Conservation (phyloP, 352 stramenopile genomes). For the Globisporangium abappressorium region DNA sequence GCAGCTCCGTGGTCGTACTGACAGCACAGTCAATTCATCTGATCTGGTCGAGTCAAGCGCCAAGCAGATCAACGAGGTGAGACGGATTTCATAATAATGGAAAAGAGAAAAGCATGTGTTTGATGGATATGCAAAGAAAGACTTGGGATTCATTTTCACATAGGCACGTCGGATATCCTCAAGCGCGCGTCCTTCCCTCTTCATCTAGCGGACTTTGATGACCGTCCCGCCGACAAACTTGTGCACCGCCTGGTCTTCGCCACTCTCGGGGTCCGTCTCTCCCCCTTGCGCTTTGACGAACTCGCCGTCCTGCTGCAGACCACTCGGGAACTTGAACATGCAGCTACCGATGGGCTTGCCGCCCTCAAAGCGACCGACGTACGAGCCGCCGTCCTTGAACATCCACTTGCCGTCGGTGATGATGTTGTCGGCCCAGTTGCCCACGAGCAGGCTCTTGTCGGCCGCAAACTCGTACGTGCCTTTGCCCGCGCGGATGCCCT, state of each 20-base stretch:
- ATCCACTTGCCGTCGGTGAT: conserved; percentile 91
- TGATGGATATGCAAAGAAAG: neutral
- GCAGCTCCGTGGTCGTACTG: neutral
- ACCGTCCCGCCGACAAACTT: conserved; percentile 73
- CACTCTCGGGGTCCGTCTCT: conserved; percentile 32
- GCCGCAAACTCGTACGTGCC: conserved; percentile 87
- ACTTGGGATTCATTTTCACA: neutral
- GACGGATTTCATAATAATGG: neutral
- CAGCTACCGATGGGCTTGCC: conserved; percentile 87
- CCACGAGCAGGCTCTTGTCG: conserved; percentile 83
- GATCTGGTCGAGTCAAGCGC: neutral
- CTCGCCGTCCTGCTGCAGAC: conserved; percentile 81
- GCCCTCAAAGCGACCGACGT: conserved; percentile 81
- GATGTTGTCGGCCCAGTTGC: conserved; percentile 81
- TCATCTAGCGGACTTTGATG: conserved; percentile 58
- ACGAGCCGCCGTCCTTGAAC: conserved; percentile 86
- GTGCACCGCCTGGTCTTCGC: conserved; percentile 49
- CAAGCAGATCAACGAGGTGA: neutral
- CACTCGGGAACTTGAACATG: conserved; percentile 84
- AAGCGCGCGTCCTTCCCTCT: neutral
- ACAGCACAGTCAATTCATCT: neutral
- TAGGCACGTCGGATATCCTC: neutral
- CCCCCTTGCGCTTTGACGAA: conserved; percentile 58
- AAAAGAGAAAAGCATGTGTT: conserved; percentile 11
- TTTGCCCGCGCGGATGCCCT: conserved; percentile 79